phyloP scores from a whole-genome alignment of 441 rosid species.

The Brassica hybrid region DNA sequence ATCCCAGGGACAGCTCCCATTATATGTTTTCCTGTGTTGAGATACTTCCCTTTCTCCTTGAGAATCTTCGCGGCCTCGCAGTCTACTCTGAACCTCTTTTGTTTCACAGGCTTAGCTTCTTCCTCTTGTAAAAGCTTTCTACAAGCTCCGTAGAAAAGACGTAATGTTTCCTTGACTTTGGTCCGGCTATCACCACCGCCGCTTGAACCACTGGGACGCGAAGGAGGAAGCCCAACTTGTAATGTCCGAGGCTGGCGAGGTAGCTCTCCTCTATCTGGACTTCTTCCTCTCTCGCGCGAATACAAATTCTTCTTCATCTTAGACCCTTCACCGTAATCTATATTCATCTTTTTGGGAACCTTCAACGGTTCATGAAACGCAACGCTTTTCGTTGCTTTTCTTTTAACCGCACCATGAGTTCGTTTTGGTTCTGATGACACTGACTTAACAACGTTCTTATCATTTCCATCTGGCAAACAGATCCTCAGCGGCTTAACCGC shows the following conservation, averaged over 20 bases:
- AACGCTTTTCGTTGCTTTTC: slow-evolving; percentile 42
- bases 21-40: slow-evolving; percentile 52
- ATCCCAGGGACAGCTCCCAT: slow-evolving; percentile 85
- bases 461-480: slow-evolving; percentile 14
- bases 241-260: slow-evolving; percentile 31
- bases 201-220: slow-evolving; percentile 38
- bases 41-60: slow-evolving; percentile 52
- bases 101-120: slow-evolving; percentile 54
- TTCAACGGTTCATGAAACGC: slow-evolving; percentile 34
- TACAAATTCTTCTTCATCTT: slow-evolving; percentile 19
- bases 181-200: slow-evolving; percentile 44
- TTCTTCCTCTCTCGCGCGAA: not conserved
- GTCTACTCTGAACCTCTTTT: slow-evolving; percentile 59
- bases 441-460: not conserved
- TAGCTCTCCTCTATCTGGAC: slow-evolving; percentile 28
- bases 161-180: slow-evolving; percentile 76
- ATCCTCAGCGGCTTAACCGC: slow-evolving; percentile 29
- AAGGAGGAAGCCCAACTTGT: slow-evolving; percentile 57
- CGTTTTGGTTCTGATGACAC: slow-evolving; percentile 24
- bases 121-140: slow-evolving; percentile 74
- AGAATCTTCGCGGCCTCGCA: slow-evolving; percentile 59
- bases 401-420: slow-evolving; percentile 33
- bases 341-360: slow-evolving; percentile 23
- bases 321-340: slow-evolving; percentile 42
- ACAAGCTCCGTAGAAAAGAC: slow-evolving; percentile 67